Base-by-base conservation (phyloP, 164 flowering plant species). In the Buxus sempervirens region DNA sequence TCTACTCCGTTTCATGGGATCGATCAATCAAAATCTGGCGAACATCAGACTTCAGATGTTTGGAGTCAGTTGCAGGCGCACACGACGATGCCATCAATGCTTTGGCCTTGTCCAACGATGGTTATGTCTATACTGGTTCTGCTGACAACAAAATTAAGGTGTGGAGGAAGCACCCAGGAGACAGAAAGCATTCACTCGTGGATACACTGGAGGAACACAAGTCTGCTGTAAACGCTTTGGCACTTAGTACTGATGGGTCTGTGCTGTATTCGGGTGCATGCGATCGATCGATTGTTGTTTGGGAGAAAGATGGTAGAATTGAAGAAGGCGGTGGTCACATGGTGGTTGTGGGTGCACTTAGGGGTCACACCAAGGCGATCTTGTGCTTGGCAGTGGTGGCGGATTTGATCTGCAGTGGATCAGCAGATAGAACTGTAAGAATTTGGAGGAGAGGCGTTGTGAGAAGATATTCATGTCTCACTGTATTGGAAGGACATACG, bases 121-220 rank as follows among this genome's bases (percentile, higher is more conserved):
- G 93, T 9, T 66, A 73, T 71, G 74, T 91, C 57, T 90, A 84
- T 75, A 94, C 96, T 0, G 98, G 93, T 19, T 94, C 98, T 38
- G 90, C 98, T 13, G 98, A 94, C 66, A 84, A 74, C 60, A 88
- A 70, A 62, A 89, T 94, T 66, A 94, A 90, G 77, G 85, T 89
- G 20, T 94, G 98, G 98, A 84, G 62, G 64, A 84, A 75, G 68
- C 23, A 21, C 21, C 18, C 62, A 8, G 86, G 78, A 18, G 84
- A 81, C 16, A 84, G 78, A 69, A 85, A 77, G 62, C 94, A 87
- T 64, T 69, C 75, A 4, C 64, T 88, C 0, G 83, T 85, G 54
- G 75, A 73, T 10, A 84, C 87, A 15, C 72, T 94, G 10, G 90
- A 86, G 74, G 81, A 83, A 71, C 96, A 90, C 66, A 77, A 61